Percentiles rank a stretch among this genome's conserved stretches.
These are phyloP conservation scores for Solanum chacoense DNA, from an alignment of 305 asterid genomes.

Conservation along the genomic window DNA sequence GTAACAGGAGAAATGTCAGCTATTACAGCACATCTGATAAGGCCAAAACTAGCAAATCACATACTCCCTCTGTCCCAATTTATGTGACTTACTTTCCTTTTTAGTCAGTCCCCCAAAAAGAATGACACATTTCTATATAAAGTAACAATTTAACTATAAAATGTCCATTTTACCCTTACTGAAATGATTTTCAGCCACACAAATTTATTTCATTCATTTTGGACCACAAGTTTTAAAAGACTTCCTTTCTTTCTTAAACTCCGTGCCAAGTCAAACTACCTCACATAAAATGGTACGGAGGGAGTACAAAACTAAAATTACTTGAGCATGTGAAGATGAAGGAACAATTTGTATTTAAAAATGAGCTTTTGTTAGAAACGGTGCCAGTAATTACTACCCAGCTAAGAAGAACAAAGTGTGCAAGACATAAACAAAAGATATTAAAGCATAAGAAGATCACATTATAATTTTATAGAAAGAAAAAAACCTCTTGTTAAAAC, in stretches of 20 bases:
- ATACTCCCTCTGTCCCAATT: neutral
- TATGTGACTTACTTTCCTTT: too few species aligned
- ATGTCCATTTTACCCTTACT: too few species aligned
- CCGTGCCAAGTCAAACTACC: too few species aligned
- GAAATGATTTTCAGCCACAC: too few species aligned
- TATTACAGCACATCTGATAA: conserved; percentile 7
- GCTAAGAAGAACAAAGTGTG: neutral
- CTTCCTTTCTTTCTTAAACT: too few species aligned
- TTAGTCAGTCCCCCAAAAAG: too few species aligned
- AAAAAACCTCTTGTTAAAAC: neutral
- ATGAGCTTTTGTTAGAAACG: neutral
- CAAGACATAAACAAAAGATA: neutral
- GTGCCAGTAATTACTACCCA: neutral
- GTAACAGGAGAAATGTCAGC: neutral
- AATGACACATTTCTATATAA: too few species aligned
- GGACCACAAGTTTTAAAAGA: too few species aligned
- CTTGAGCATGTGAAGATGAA: neutral
- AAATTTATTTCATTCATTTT: too few species aligned
- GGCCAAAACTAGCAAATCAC: neutral
- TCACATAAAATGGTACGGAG: too few species aligned
- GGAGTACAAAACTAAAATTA: neutral
- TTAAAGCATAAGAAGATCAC: neutral
- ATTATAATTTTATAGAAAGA: neutral
- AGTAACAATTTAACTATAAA: too few species aligned
- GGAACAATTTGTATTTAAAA: neutral